A percentile compares a stretch with the other conserved stretches of the same genome.
These are phyloP conservation scores for Fusarium phyllophilum DNA, from an alignment of 2,329 filamentous ascomycete species.

Conservation along the genomic window DNA sequence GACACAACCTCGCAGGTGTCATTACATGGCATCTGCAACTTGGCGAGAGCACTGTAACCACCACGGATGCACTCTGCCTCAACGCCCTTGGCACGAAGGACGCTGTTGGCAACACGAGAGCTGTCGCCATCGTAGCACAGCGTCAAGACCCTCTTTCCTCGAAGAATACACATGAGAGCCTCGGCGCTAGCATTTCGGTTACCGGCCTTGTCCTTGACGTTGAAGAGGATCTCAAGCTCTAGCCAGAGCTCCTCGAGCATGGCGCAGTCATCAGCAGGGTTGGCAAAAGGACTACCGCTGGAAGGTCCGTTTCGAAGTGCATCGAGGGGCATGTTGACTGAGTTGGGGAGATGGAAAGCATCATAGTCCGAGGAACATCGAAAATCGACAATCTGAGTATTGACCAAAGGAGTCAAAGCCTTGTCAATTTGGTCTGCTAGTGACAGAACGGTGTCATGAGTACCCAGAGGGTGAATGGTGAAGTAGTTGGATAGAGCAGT, in stretches of 20 bases:
- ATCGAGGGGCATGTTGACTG: constrained; percentile 58
- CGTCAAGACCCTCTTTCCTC: constrained; percentile 55
- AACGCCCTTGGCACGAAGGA: constrained; percentile 61
- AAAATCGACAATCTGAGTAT: constrained; percentile 56
- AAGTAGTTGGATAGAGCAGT: constrained; percentile 53
- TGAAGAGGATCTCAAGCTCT: constrained; percentile 59
- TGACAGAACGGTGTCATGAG: constrained; percentile 40
- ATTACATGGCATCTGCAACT: constrained; percentile 43
- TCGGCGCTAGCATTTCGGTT: constrained; percentile 44
- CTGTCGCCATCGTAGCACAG: constrained; percentile 66
- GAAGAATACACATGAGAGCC: constrained; percentile 44
- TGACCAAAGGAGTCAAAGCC: constrained; percentile 39
- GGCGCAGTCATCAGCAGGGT: constrained; percentile 57
- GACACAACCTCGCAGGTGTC: constrained; percentile 38
- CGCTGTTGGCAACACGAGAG: constrained; percentile 63
- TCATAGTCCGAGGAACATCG: constrained; percentile 54
- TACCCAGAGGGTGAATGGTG: constrained; percentile 38
- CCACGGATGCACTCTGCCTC: constrained; percentile 58
- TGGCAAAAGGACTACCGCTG: constrained; percentile 48
- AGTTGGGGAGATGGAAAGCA: constrained; percentile 56
- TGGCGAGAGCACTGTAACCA: constrained; percentile 47
- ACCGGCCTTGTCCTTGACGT: constrained; percentile 42
- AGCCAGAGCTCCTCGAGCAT: constrained; percentile 60
- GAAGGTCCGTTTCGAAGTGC: constrained; percentile 45
- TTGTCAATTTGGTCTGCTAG: constrained; percentile 42